These are phyloP conservation scores for Blastobotrys attinorum DNA, from an alignment of 805 yeast genomes.

Conservation along the genomic window DNA sequence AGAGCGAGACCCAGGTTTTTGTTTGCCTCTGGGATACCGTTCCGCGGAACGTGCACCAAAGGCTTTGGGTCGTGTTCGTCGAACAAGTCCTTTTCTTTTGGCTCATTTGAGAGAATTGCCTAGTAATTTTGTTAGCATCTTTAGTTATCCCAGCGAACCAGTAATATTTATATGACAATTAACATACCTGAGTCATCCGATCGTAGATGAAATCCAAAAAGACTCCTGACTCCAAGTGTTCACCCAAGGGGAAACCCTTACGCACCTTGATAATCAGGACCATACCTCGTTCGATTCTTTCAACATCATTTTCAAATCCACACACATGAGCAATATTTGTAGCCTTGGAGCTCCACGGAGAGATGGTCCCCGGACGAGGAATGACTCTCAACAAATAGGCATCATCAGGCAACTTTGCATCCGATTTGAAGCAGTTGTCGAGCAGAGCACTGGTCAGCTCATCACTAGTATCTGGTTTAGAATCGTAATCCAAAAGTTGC, in stretches of 20 bases:
- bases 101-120: slow-evolving; percentile 44
- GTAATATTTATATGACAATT: neutral
- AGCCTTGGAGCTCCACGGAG: slow-evolving; percentile 99
- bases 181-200: slow-evolving; percentile 76
- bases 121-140: slow-evolving; percentile 4
- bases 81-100: slow-evolving; percentile 62
- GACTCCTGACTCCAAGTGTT: slow-evolving; percentile 45
- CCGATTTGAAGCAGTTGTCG: slow-evolving; percentile 24
- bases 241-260: slow-evolving; percentile 59
- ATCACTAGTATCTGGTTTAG: slow-evolving; percentile 49
- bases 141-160: neutral
- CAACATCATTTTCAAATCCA: slow-evolving; percentile 64
- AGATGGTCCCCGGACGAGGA: slow-evolving; percentile 93
- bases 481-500: slow-evolving; percentile 66
- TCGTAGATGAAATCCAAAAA: slow-evolving; percentile 72
- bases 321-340: slow-evolving; percentile 88
- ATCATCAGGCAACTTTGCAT: slow-evolving; percentile 23
- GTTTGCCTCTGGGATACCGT: slow-evolving; percentile 68
- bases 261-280: slow-evolving; percentile 64
- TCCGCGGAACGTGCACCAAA: slow-evolving; percentile 47
- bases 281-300: slow-evolving; percentile 86
- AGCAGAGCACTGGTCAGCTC: slow-evolving; percentile 36
- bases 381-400: slow-evolving; percentile 63
- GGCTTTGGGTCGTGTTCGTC: slow-evolving; percentile 78
- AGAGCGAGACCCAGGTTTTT: slow-evolving; percentile 85